These are phyloP conservation scores for Cicer arietinum DNA, from an alignment of 306 rosid species.

Conservation along the genomic window DNA sequence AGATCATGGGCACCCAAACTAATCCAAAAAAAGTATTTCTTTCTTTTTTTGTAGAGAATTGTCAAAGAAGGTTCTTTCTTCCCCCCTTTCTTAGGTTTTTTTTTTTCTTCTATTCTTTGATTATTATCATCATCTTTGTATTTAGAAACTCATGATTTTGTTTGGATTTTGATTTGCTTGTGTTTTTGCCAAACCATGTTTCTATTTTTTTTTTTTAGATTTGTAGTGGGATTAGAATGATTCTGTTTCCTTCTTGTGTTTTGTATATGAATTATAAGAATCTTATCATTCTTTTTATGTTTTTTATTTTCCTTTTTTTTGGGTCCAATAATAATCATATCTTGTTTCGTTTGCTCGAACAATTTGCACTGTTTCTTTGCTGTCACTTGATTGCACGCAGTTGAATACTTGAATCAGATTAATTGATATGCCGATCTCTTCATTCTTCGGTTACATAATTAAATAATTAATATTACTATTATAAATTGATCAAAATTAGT, in stretches of 20 bases:
- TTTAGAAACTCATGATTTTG: slow-evolving; percentile 43
- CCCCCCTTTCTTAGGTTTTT: slow-evolving; percentile 25
- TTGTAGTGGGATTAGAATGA: slow-evolving; percentile 52
- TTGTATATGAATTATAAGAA: slow-evolving; percentile 36
- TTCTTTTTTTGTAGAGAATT: slow-evolving; percentile 39
- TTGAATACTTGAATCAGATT: slow-evolving; percentile 44
- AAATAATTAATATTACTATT: background rate
- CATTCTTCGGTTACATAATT: slow-evolving; percentile 10
- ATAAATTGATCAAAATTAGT: background rate
- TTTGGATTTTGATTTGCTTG: slow-evolving; percentile 53
- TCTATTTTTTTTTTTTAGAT: slow-evolving; percentile 1
- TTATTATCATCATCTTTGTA: slow-evolving; percentile 4
- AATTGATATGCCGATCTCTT: slow-evolving; percentile 43
- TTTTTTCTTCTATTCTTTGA: background rate
- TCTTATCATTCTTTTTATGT: slow-evolving; percentile 31
- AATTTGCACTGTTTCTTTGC: slow-evolving; percentile 43
- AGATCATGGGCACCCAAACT: slow-evolving; percentile 47
- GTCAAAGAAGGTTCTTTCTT: slow-evolving; percentile 54
- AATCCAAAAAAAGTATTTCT: slow-evolving; percentile 44
- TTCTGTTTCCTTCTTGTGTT: slow-evolving; percentile 50
- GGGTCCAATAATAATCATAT: slow-evolving; percentile 34
- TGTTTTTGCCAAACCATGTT: slow-evolving; percentile 53
- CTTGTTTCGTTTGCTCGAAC: slow-evolving; percentile 34
- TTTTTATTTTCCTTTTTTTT: slow-evolving; percentile 22
- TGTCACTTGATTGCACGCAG: slow-evolving; percentile 43